A percentile compares a stretch with the other conserved stretches of the same genome.
Conservation (phyloP, 106 monocot genomes). For the Acorus calamus region DNA sequence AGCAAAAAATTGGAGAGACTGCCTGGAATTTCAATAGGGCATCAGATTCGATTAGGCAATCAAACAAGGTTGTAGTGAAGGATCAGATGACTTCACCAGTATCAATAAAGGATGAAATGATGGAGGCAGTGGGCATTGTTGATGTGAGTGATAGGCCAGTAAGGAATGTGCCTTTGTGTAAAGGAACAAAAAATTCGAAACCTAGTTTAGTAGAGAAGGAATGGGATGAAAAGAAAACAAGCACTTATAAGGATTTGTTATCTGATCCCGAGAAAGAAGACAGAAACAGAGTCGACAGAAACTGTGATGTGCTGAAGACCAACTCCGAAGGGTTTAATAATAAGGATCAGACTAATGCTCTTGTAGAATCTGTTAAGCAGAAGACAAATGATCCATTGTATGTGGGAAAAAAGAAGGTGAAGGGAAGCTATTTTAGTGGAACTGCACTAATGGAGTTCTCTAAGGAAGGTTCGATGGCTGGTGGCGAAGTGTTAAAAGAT, state of each 20-base stretch:
- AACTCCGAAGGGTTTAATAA: conserved; percentile 1
- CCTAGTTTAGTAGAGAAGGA: conserved; percentile 1
- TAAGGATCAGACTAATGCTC: conserved; percentile 10
- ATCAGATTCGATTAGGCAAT: neutral
- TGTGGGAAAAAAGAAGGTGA: neutral
- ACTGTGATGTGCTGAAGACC: neutral
- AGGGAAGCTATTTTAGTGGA: conserved; percentile 8
- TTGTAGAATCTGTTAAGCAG: conserved; percentile 11
- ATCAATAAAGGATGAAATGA: neutral
- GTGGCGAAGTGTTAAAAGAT: conserved; percentile 10
- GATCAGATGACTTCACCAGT: conserved; percentile 3
- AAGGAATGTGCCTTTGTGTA: neutral
- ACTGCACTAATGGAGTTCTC: neutral
- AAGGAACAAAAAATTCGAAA: conserved; percentile 3
- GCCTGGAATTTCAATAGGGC: neutral
- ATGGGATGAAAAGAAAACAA: conserved; percentile 8
- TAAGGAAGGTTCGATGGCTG: conserved; percentile 8
- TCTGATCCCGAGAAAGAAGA: neutral
- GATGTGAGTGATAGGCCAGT: neutral
- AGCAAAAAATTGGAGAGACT: neutral
- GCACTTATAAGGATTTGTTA: neutral
- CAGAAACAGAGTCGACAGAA: neutral
- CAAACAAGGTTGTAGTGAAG: conserved; percentile 8
- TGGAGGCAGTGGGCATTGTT: neutral
- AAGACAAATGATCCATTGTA: neutral